phyloP scores from a whole-genome alignment of 192 early-diverging fungal genomes.

The Tieghemiomyces parasiticus region DNA sequence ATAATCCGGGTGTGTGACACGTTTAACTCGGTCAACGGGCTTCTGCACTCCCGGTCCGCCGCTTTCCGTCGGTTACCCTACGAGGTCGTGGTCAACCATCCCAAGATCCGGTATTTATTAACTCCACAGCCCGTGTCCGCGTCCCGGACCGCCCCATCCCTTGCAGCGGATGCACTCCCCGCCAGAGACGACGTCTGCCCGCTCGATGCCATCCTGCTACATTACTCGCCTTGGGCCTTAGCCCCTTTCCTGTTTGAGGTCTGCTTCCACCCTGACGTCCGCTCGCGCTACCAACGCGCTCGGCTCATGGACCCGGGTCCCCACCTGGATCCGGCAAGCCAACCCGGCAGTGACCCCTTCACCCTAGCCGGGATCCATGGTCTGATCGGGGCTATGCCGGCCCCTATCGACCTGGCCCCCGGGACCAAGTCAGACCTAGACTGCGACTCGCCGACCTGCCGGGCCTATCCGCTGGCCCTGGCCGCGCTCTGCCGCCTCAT shows the following conservation, averaged over 20 bases:
- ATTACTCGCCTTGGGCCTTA: slow-evolving; percentile 3
- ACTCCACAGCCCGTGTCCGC: not conserved
- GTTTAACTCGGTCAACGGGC: not conserved
- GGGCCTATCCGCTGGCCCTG: not conserved
- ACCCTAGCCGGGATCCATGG: too few relatives aligned
- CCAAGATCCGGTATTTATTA: not conserved
- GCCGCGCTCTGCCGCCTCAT: slow-evolving; percentile 5
- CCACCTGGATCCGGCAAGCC: not conserved
- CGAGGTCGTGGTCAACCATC: not conserved
- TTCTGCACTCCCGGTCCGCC: not conserved
- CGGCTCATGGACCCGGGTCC: not conserved
- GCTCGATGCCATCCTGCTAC: not conserved
- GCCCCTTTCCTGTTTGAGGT: not conserved
- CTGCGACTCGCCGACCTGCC: too few relatives aligned
- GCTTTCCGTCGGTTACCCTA: not conserved
- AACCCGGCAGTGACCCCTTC: not conserved
- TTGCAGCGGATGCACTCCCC: too few relatives aligned
- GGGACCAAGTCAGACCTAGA: too few relatives aligned
- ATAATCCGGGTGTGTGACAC: slow-evolving; percentile 1
- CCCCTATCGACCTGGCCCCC: not conserved
- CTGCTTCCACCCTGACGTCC: not conserved
- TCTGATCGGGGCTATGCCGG: not conserved
- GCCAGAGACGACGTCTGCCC: not conserved
- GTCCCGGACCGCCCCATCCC: not conserved
- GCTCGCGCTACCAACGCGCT: too few relatives aligned